Conservation (phyloP, 2,329 filamentous ascomycete species). For the Colletotrichum sp. region DNA sequence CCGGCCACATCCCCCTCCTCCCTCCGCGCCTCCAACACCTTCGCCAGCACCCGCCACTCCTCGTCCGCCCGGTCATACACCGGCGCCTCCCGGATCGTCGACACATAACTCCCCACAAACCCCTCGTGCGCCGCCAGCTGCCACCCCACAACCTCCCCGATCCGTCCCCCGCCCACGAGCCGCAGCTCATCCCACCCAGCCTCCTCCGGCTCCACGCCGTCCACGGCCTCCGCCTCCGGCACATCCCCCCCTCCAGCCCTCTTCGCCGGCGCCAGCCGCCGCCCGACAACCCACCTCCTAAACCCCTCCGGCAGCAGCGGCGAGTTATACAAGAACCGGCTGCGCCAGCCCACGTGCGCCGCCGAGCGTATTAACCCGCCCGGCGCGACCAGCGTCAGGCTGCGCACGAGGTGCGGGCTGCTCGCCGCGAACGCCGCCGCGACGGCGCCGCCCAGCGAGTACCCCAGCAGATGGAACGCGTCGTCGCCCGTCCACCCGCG, state of each 20-base stretch:
- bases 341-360: slow-evolving; percentile 63
- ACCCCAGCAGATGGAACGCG: slow-evolving; percentile 76
- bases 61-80: slow-evolving; percentile 66
- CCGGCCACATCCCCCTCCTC: slow-evolving; percentile 31
- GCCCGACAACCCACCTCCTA: slow-evolving; percentile 56
- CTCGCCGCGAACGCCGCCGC: slow-evolving; percentile 71
- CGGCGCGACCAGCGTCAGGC: slow-evolving; percentile 70
- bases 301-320: slow-evolving; percentile 65
- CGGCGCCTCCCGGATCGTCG: slow-evolving; percentile 72
- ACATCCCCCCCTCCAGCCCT: slow-evolving; percentile 33
- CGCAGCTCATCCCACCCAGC: slow-evolving; percentile 46
- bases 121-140: slow-evolving; percentile 71
- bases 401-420: slow-evolving; percentile 69
- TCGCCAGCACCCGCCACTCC: slow-evolving; percentile 64
- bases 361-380: slow-evolving; percentile 69
- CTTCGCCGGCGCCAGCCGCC: slow-evolving; percentile 47
- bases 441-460: slow-evolving; percentile 81
- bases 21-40: slow-evolving; percentile 50
- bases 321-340: slow-evolving; percentile 66
- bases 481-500: slow-evolving; percentile 55
- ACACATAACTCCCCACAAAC: slow-evolving; percentile 74
- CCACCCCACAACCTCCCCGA: slow-evolving; percentile 71
- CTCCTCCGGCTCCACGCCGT: slow-evolving; percentile 36
- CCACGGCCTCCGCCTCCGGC: slow-evolving; percentile 42
- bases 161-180: slow-evolving; percentile 55